phyloP scores from a whole-genome alignment of 169 alveolate species.

The Plasmodium sp. region DNA sequence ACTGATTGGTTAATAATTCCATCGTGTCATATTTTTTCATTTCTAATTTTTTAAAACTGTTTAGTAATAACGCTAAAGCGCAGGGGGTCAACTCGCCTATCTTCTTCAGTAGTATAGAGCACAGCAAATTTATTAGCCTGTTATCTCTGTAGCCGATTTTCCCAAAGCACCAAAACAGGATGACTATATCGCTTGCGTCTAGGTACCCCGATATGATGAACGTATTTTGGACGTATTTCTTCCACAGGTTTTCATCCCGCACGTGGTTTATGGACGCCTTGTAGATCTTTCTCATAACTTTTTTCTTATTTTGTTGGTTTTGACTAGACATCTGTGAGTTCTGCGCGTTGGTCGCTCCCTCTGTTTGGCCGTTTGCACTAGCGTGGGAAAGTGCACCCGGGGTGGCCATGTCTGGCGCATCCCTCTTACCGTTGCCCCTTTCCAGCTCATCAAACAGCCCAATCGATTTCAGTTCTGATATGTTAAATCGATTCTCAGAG shows the following conservation, averaged over 20 bases:
- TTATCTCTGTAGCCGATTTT: slow-evolving; percentile 83
- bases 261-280: slow-evolving; percentile 83
- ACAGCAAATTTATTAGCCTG: slow-evolving; percentile 74
- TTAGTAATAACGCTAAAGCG: slow-evolving; percentile 82
- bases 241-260: slow-evolving; percentile 84
- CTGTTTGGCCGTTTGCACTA: not conserved
- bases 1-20: slow-evolving; percentile 84
- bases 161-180: slow-evolving; percentile 83
- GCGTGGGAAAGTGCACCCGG: not conserved
- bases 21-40: slow-evolving; percentile 80
- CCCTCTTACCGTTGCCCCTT: not conserved
- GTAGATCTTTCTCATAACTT: slow-evolving; percentile 77
- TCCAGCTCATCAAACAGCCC: slow-evolving; percentile 13
- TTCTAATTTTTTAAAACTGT: slow-evolving; percentile 81
- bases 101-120: slow-evolving; percentile 77
- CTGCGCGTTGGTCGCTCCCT: not conserved
- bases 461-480: slow-evolving; percentile 34
- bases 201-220: slow-evolving; percentile 71
- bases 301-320: slow-evolving; percentile 60
- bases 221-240: slow-evolving; percentile 78
- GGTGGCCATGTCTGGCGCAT: not conserved
- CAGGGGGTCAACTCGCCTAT: slow-evolving; percentile 74
- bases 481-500: not conserved
- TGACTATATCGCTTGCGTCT: slow-evolving; percentile 80
- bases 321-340: not conserved